Evolutionary conservation across 768 basidiomycete species (phyloP).

Genomic region (Leccinum subtestaceum): DNA sequence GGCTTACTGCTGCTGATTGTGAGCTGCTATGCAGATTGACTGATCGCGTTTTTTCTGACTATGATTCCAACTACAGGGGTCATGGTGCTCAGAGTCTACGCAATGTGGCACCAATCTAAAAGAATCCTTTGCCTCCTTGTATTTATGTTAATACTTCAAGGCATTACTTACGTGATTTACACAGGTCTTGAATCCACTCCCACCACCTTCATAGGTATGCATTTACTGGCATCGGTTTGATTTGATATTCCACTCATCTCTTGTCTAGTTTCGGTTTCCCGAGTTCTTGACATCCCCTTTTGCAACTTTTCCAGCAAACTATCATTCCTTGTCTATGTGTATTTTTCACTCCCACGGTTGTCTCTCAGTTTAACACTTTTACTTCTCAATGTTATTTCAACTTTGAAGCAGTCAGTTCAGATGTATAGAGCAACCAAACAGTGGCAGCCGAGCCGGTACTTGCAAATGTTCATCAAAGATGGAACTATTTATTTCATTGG

Average conservation of each 20-base stretch:
- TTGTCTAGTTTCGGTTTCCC: background rate
- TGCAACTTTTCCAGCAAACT: background rate
- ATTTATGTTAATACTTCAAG: background rate
- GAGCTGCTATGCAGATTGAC: background rate
- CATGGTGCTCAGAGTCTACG: background rate
- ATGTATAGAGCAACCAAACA: background rate
- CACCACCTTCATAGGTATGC: background rate
- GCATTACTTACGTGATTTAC: background rate
- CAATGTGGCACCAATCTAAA: background rate
- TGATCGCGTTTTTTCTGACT: background rate
- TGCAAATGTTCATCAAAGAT: background rate
- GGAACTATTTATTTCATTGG: background rate
- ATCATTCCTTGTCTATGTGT: background rate
- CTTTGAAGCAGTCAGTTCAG: background rate
- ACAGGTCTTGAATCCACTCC: background rate
- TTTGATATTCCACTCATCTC: background rate
- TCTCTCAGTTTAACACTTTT: background rate
- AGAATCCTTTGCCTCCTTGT: background rate
- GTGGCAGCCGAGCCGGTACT: background rate
- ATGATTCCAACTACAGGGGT: background rate
- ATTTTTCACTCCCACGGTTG: background rate
- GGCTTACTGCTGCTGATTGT: background rate
- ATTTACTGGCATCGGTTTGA: background rate
- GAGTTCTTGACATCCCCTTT: background rate
- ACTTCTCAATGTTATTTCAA: background rate